Evolutionary conservation across 2,329 filamentous ascomycete genomes (phyloP), one percentile per base, ranked within the genome.

Genomic region (Aspergillus sp.): DNA sequence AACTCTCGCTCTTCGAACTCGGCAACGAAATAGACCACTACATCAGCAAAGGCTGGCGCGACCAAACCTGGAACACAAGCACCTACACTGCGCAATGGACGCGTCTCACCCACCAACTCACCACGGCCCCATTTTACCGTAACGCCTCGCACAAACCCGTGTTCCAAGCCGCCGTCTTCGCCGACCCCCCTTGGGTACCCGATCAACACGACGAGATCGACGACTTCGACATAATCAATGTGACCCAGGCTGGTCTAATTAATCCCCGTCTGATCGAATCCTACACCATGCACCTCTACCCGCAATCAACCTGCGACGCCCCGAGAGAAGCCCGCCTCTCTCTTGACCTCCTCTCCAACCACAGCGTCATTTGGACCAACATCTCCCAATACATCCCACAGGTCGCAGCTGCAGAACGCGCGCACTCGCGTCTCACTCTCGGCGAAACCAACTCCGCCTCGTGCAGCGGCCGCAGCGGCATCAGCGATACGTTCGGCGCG

Each of bases 341-440:
- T 1, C 31, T 59, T 2, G 26, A 59, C 49, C 49, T 59, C 4
- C 54, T 59, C 5, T 59, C 57, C 1, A 32, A 59, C 16, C 57
- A 59, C 39, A 14, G 24, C 3, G 57, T 59, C 14, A 36, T 59
- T 14, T 56, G 57, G 53, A 56, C 10, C 6, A 60, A 62, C n/a
- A 10, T 62, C 2, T 62, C 60, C 4, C 60, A 62, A 12, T 62
- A 51, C 26, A 57, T 60, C 10, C 60, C 60, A 16, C 53, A 59
- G 6, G 49, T 39, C 4, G 49, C 39, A 6, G 60, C 60, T 9
- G 57, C 60, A 16, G 29, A 56, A 14, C 26, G 16, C 4, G 60
- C 60, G 1, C 36, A 36, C 0, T 24, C 22, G 6, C 39, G 49
- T n/a, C 39, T 62, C 2, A 31, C 60, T 3, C 46, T 62, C 16